A percentile compares a stretch with the other conserved stretches of the same genome.
phyloP scores from a whole-genome alignment of 768 basidiomycete genomes.

The Suillus spraguei region DNA sequence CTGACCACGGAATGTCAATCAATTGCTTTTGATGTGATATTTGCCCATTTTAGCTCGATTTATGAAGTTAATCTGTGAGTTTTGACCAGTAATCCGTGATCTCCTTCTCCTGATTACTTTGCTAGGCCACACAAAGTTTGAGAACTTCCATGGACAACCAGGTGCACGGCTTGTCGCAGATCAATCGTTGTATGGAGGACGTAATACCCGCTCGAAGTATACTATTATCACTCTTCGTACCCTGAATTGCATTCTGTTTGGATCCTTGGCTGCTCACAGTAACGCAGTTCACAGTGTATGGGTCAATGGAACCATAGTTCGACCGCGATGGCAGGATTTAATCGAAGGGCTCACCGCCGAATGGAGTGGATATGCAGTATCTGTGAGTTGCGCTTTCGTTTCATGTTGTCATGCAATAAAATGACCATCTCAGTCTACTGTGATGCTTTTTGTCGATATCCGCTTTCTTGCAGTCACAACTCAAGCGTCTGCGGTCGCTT shows the following conservation, averaged over 20 bases:
- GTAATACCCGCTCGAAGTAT: conserved; percentile 10
- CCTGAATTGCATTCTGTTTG: conserved; percentile 42
- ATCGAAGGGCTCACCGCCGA: conserved; percentile 44
- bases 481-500: too few species aligned
- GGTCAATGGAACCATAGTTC: conserved; percentile 46
- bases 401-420: not conserved
- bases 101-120: not conserved
- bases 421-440: conserved; percentile 9
- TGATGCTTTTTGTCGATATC: conserved; percentile 3
- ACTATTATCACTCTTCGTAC: conserved; percentile 35
- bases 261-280: conserved; percentile 45
- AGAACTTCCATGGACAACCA: conserved; percentile 38
- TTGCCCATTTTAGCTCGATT: conserved; percentile 35
- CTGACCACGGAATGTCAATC: not conserved
- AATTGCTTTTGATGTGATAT: not conserved
- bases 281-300: conserved; percentile 39
- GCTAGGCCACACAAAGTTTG: conserved; percentile 29
- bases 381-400: conserved; percentile 34
- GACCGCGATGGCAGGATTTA: conserved; percentile 38
- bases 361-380: conserved; percentile 50
- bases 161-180: conserved; percentile 21
- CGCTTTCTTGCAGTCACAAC: too few species aligned
- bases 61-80: conserved; percentile 44
- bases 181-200: conserved; percentile 21
- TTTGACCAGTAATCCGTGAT: not conserved